Evolutionary conservation across 306 rosid genomes (phyloP).

Genomic region (Prunus campanulata): DNA sequence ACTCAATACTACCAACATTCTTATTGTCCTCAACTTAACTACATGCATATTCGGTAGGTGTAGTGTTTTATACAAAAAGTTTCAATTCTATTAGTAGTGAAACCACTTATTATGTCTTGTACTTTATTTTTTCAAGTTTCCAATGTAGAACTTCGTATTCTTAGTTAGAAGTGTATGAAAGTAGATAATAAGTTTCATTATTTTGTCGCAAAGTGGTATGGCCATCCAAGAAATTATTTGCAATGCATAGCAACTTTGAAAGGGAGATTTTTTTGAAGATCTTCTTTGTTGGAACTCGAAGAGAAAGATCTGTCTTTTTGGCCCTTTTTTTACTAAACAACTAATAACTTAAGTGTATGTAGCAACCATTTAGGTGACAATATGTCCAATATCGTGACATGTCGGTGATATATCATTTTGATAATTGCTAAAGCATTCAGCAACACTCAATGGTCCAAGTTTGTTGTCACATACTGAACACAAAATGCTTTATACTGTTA

Average conservation of each 20-base stretch:
- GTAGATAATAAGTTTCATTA: slow-evolving; percentile 32
- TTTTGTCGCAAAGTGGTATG: slow-evolving; percentile 47
- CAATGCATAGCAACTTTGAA: background rate
- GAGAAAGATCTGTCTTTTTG: background rate
- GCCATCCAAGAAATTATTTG: slow-evolving; percentile 31
- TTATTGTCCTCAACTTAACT: too few relatives aligned
- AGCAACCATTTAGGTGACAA: slow-evolving; percentile 9
- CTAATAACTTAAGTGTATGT: background rate
- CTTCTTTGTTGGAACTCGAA: background rate
- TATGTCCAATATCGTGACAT: background rate
- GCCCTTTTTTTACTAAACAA: background rate
- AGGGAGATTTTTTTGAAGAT: background rate
- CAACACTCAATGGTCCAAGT: slow-evolving; percentile 11
- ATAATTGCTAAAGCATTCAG: background rate
- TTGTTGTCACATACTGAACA: slow-evolving; percentile 8
- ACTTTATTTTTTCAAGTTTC: too few relatives aligned
- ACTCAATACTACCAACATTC: too few relatives aligned
- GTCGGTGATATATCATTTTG: slow-evolving; percentile 32
- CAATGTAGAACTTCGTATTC: too few relatives aligned
- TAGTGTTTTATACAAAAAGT: too few relatives aligned
- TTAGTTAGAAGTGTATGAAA: too few relatives aligned
- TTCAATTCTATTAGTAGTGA: too few relatives aligned
- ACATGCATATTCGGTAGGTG: too few relatives aligned
- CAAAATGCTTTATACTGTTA: slow-evolving; percentile 7
- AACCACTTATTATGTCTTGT: too few relatives aligned